Conservation (phyloP, 176 grass and related monocot genomes). For the Panicum miliaceum region DNA sequence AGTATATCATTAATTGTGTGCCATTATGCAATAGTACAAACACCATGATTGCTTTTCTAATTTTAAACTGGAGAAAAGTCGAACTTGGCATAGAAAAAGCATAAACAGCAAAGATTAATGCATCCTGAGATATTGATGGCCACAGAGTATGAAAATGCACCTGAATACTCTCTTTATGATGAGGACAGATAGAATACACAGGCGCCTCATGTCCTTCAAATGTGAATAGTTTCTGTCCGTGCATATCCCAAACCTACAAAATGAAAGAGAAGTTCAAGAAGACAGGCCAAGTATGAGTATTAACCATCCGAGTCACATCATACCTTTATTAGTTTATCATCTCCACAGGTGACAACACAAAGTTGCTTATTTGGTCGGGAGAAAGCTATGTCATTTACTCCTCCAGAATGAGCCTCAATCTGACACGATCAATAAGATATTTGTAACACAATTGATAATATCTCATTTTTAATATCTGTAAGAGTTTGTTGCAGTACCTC, state of each 20-base stretch:
- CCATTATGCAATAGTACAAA: slow-evolving; percentile 5
- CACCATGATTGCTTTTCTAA: not conserved
- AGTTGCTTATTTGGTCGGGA: slow-evolving; percentile 80
- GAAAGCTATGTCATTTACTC: slow-evolving; percentile 98
- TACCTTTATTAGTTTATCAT: slow-evolving; percentile 97
- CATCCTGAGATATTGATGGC: slow-evolving; percentile 10
- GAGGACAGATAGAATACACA: slow-evolving; percentile 92
- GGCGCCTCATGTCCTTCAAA: slow-evolving; percentile 97
- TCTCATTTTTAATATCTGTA: slow-evolving; percentile 30
- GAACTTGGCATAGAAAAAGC: slow-evolving; percentile 24
- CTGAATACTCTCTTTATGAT: slow-evolving; percentile 97
- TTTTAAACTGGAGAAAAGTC: slow-evolving; percentile 19
- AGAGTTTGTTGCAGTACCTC: slow-evolving; percentile 55
- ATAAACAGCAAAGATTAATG: slow-evolving; percentile 29
- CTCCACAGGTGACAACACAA: slow-evolving; percentile 94
- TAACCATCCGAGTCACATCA: slow-evolving; percentile 33
- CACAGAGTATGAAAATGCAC: slow-evolving; percentile 44
- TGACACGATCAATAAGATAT: slow-evolving; percentile 47
- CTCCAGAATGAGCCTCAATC: slow-evolving; percentile 95
- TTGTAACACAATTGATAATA: not conserved
- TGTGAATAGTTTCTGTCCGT: slow-evolving; percentile 65
- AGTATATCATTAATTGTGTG: not conserved
- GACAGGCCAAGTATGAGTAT: slow-evolving; percentile 17
- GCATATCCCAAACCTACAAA: slow-evolving; percentile 91
- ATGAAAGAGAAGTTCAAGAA: slow-evolving; percentile 44